A percentile compares a stretch with the other conserved stretches of the same genome.
These are phyloP conservation scores for Stemphylium beticola DNA, from an alignment of 2,329 filamentous ascomycete species.

Conservation along the genomic window DNA sequence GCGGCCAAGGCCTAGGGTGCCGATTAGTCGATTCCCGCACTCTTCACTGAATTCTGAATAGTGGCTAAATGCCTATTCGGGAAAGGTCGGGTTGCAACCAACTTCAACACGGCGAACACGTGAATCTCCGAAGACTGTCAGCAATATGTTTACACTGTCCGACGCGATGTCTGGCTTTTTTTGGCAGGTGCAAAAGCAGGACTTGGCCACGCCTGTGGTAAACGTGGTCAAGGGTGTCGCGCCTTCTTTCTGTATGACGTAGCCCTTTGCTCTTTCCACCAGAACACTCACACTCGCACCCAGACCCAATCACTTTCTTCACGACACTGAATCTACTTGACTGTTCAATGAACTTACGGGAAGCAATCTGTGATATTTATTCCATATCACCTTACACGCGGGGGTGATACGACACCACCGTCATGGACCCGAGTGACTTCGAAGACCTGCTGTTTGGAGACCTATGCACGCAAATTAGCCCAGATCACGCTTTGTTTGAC, in stretches of 20 bases:
- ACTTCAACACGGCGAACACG: slow-evolving; percentile 1
- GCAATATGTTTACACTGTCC: neutral
- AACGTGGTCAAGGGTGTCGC: neutral
- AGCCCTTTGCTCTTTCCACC: slow-evolving; percentile 6
- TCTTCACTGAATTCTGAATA: slow-evolving; percentile 8
- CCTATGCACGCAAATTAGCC: slow-evolving; percentile 22
- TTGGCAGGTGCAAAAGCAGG: neutral
- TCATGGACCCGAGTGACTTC: slow-evolving; percentile 30
- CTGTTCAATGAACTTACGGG: neutral
- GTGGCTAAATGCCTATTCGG: slow-evolving; percentile 13
- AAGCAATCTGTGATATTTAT: neutral
- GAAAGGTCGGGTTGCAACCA: neutral
- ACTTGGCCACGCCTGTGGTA: neutral
- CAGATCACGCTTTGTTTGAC: slow-evolving; percentile 20
- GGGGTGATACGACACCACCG: neutral
- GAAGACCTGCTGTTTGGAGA: slow-evolving; percentile 43
- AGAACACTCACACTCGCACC: neutral
- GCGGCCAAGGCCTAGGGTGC: slow-evolving; percentile 10
- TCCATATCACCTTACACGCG: neutral
- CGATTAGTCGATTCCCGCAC: slow-evolving; percentile 4
- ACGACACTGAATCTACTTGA: neutral
- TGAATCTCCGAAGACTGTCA: neutral
- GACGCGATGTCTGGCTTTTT: neutral
- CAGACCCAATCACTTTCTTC: neutral
- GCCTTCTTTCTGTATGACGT: neutral